Percentiles rank a stretch among this genome's conserved stretches.
phyloP scores from a whole-genome alignment of 2,329 filamentous ascomycete genomes.

The Penicillium palitans region DNA sequence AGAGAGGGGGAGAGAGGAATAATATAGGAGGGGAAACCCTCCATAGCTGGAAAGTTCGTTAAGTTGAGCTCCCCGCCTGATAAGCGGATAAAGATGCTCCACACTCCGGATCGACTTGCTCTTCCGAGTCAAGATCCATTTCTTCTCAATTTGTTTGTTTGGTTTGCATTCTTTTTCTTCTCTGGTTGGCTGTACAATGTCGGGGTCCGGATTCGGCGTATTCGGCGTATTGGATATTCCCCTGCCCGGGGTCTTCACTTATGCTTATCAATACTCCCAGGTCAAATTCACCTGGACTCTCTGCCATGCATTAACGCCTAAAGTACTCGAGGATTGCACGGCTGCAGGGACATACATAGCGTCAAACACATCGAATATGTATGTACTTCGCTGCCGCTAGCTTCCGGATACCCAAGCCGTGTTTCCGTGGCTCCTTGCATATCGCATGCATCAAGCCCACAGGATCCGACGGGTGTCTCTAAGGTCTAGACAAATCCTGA shows the following conservation, averaged over 20 bases:
- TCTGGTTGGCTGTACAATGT: neutral
- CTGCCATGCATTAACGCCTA: neutral
- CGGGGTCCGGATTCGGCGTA: neutral
- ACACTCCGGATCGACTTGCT: conserved; percentile 37
- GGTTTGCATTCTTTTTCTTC: neutral
- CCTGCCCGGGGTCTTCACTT: neutral
- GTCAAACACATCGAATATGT: conserved; percentile 32
- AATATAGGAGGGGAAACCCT: conserved; percentile 2
- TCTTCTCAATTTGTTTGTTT: neutral
- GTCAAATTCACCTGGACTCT: neutral
- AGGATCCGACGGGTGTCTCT: conserved; percentile 63
- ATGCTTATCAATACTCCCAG: neutral
- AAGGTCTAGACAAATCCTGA: conserved; percentile 54
- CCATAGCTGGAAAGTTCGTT: neutral
- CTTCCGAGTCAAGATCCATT: conserved; percentile 18
- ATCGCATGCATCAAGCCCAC: conserved; percentile 67
- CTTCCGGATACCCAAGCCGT: conserved; percentile 55
- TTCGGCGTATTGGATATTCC: neutral
- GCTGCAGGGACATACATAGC: neutral
- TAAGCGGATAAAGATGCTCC: conserved; percentile 24
- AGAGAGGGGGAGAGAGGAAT: neutral
- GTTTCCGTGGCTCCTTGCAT: conserved; percentile 71
- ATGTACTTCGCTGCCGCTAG: conserved; percentile 13
- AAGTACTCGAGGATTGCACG: neutral
- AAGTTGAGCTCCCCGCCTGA: conserved; percentile 18